phyloP scores from a whole-genome alignment of 2,329 filamentous ascomycete species.

The Tothia fuscella region DNA sequence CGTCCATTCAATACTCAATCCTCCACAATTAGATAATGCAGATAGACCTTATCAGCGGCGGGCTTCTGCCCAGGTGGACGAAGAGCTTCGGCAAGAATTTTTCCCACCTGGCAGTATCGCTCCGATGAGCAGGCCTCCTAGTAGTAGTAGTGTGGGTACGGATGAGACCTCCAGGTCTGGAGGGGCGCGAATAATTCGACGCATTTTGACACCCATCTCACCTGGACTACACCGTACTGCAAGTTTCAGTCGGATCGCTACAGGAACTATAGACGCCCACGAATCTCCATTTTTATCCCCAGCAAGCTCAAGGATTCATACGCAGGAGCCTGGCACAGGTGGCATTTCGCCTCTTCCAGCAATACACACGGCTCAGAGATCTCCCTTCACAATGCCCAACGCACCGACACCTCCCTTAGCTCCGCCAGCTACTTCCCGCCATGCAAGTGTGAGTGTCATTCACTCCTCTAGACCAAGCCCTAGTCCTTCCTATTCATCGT shows the following conservation, averaged over 20 bases:
- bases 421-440: background rate
- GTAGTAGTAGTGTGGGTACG: conserved; percentile 15
- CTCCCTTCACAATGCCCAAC: conserved; percentile 5
- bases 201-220: conserved; percentile 47
- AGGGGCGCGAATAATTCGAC: conserved; percentile 25
- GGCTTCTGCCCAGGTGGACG: conserved; percentile 33
- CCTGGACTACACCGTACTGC: conserved; percentile 38
- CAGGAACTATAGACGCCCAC: conserved; percentile 37
- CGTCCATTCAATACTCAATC: conserved; percentile 36
- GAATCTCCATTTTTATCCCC: conserved; percentile 36
- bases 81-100: background rate
- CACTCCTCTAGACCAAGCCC: conserved; percentile 8
- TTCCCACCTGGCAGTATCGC: background rate
- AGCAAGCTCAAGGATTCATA: conserved; percentile 29
- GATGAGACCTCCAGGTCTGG: conserved; percentile 17
- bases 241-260: conserved; percentile 33
- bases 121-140: conserved; percentile 1
- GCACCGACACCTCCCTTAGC: conserved; percentile 3
- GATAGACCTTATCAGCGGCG: conserved; percentile 25
- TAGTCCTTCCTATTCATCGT: conserved; percentile 9
- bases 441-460: conserved; percentile 9
- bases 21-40: conserved; percentile 23
- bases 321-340: conserved; percentile 30
- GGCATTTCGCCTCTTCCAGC: too few relatives aligned
- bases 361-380: background rate